phyloP scores from a whole-genome alignment of 129 eudicot species.

The Dittrichia graveolens region DNA sequence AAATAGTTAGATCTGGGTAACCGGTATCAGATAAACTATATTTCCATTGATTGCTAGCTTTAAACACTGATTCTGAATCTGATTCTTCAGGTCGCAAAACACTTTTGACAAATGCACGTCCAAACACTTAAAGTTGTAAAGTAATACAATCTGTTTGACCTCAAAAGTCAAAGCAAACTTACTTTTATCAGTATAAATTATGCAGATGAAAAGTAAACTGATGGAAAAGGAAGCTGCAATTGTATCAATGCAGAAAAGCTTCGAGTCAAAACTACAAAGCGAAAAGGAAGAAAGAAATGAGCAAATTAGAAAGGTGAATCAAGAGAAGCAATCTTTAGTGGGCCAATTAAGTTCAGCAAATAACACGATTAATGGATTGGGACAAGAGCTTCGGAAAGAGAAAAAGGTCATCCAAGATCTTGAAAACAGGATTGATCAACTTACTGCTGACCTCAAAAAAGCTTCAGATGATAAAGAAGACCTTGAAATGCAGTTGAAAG shows the following conservation, averaged over 20 bases:
- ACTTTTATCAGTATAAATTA: background rate
- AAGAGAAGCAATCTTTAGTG: conserved; percentile 59
- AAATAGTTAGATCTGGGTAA: background rate
- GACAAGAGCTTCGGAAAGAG: conserved; percentile 61
- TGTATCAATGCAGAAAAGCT: conserved; percentile 59
- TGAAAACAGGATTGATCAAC: conserved; percentile 45
- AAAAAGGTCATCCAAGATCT: conserved; percentile 55
- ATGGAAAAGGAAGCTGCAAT: conserved; percentile 67
- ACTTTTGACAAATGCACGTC: background rate
- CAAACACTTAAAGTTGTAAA: conserved; percentile 11
- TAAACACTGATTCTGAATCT: too few relatives aligned
- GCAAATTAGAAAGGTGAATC: conserved; percentile 48
- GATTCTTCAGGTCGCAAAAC: background rate
- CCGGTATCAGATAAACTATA: background rate
- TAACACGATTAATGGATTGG: conserved; percentile 48
- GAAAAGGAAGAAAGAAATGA: conserved; percentile 56
- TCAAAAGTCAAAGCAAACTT: conserved; percentile 4
- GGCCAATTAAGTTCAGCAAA: conserved; percentile 69
- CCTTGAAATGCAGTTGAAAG: conserved; percentile 56
- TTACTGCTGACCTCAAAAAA: conserved; percentile 36
- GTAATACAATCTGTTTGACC: conserved; percentile 18
- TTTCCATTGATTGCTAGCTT: too few relatives aligned
- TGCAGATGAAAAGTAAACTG: conserved; percentile 59
- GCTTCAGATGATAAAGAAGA: conserved; percentile 55
- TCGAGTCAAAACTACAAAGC: conserved; percentile 49